phyloP scores from a whole-genome alignment of 148 eudicot genomes.

The Cornus suecica region DNA sequence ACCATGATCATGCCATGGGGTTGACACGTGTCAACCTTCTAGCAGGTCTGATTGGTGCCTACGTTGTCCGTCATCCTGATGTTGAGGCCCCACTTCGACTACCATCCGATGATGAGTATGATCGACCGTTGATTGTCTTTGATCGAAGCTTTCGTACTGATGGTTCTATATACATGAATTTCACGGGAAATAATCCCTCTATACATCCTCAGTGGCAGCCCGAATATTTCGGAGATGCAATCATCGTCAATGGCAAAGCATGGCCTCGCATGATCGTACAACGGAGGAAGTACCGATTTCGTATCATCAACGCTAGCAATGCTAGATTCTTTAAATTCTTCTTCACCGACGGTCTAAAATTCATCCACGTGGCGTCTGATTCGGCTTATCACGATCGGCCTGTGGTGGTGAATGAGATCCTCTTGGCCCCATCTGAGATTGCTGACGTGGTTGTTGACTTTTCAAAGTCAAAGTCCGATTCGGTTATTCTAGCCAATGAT shows the following conservation, averaged over 20 bases:
- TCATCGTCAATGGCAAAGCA: slow-evolving; percentile 81
- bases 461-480: slow-evolving; percentile 37
- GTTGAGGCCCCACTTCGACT: slow-evolving; percentile 58
- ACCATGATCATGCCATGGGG: slow-evolving; percentile 96
- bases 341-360: slow-evolving; percentile 47
- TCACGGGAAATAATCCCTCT: slow-evolving; percentile 71
- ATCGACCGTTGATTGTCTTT: slow-evolving; percentile 52
- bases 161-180: slow-evolving; percentile 75
- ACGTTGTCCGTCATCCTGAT: slow-evolving; percentile 48
- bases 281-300: slow-evolving; percentile 67
- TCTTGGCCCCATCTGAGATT: slow-evolving; percentile 75
- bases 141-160: slow-evolving; percentile 55
- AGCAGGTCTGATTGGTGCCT: slow-evolving; percentile 79
- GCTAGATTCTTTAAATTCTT: slow-evolving; percentile 68
- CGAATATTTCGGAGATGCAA: slow-evolving; percentile 75
- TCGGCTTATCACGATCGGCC: slow-evolving; percentile 55
- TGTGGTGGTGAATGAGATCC: slow-evolving; percentile 24
- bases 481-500: slow-evolving; percentile 48
- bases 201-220: slow-evolving; percentile 92
- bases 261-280: slow-evolving; percentile 77
- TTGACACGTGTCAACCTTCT: slow-evolving; percentile 77
- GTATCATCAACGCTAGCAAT: slow-evolving; percentile 78
- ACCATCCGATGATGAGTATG: slow-evolving; percentile 59
- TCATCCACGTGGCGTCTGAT: slow-evolving; percentile 67
- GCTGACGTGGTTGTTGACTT: slow-evolving; percentile 74